Conservation (phyloP, 169 alveolate species). For the Plasmodium cynomolgi region DNA sequence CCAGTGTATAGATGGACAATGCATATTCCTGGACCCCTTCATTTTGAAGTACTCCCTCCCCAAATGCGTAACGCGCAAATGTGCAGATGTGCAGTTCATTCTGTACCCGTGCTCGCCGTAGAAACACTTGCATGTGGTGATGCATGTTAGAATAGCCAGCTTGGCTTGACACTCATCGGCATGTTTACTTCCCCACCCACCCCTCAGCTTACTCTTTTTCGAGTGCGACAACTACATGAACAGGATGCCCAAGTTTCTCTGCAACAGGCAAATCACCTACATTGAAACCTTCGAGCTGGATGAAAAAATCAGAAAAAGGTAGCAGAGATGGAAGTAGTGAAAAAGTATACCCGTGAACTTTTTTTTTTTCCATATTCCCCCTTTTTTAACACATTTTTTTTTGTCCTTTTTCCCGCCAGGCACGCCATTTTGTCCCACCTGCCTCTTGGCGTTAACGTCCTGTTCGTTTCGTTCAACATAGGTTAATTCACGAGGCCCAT, state of each 20-base stretch:
- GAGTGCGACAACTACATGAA: conserved; percentile 44
- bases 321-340: not conserved
- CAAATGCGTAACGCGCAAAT: not conserved
- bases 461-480: conserved; percentile 36
- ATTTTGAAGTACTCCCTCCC: conserved; percentile 21
- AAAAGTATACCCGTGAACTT: not conserved
- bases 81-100: not conserved
- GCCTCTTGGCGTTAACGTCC: conserved; percentile 54
- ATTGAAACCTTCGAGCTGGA: conserved; percentile 63
- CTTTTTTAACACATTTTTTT: not conserved
- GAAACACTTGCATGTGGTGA: not conserved
- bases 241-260: conserved; percentile 46
- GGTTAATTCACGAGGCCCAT: not conserved
- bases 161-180: not conserved
- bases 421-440: conserved; percentile 26
- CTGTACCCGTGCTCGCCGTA: not conserved
- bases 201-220: conserved; percentile 32
- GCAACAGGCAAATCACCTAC: conserved; percentile 35
- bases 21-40: conserved; percentile 66
- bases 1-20: conserved; percentile 66
- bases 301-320: conserved; percentile 53
- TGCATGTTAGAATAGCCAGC: not conserved
- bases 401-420: not conserved
- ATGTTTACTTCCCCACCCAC: not conserved
- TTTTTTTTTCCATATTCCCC: not conserved